These are phyloP conservation scores for Acorus calamus DNA, from an alignment of 106 monocot species.

Conservation along the genomic window DNA sequence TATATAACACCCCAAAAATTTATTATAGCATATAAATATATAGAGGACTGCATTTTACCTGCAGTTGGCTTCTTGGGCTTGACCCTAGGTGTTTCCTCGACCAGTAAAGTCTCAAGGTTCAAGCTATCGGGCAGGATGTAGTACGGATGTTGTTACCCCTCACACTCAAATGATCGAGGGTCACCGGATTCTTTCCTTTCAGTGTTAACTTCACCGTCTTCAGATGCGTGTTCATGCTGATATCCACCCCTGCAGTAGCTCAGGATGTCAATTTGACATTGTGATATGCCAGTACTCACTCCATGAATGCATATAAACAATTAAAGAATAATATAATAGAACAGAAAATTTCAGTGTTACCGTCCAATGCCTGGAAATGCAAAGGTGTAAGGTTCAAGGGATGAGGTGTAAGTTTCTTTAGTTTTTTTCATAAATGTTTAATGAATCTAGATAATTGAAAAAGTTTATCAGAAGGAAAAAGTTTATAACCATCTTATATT, in stretches of 20 bases:
- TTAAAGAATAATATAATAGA: too few species aligned
- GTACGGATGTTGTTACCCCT: conserved; percentile 92
- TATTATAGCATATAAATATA: neutral
- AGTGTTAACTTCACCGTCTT: conserved; percentile 88
- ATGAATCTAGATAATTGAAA: too few species aligned
- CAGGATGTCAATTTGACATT: too few species aligned
- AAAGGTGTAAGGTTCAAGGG: too few species aligned
- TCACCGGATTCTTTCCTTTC: conserved; percentile 85
- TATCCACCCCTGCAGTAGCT: conserved; percentile 66
- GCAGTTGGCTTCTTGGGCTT: conserved; percentile 92
- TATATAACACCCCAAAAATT: neutral
- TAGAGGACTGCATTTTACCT: conserved; percentile 20
- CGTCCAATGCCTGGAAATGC: too few species aligned
- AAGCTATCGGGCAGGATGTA: conserved; percentile 93
- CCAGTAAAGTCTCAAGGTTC: conserved; percentile 86
- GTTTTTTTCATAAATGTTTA: too few species aligned
- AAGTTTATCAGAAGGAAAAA: too few species aligned
- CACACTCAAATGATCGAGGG: conserved; percentile 83
- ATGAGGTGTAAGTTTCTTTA: too few species aligned
- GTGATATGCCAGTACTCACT: too few species aligned
- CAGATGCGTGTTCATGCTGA: conserved; percentile 95
- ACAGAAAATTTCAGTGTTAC: too few species aligned
- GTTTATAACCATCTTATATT: too few species aligned
- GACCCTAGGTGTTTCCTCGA: conserved; percentile 87
- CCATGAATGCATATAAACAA: too few species aligned